phyloP scores from a whole-genome alignment of 768 basidiomycete genomes.

The Agrocybe praecox region DNA sequence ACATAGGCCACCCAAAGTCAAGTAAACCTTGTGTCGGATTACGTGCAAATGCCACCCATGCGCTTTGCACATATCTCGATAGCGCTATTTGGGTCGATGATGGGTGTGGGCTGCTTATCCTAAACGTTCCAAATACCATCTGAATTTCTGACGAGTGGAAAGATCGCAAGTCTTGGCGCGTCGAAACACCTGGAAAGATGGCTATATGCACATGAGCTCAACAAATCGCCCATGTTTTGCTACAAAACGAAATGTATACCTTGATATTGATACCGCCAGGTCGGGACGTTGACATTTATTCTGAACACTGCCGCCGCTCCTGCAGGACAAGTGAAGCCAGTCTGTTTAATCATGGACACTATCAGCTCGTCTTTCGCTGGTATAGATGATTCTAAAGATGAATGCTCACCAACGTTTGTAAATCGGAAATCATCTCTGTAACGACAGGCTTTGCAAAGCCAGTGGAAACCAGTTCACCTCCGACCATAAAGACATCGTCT shows the following conservation, averaged over 20 bases:
- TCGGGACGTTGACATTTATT: not conserved
- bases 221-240: not conserved
- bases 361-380: not conserved
- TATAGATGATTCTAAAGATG: not conserved
- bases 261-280: not conserved
- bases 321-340: not conserved
- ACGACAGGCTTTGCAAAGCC: not conserved
- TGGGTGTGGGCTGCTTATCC: constrained; percentile 2
- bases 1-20: constrained; percentile 19
- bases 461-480: not conserved
- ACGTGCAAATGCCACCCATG: constrained; percentile 41
- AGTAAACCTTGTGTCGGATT: constrained; percentile 31
- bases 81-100: constrained; percentile 24
- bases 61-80: constrained; percentile 32
- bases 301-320: not conserved
- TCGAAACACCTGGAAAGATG: constrained; percentile 33
- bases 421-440: not conserved
- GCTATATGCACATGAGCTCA: constrained; percentile 12
- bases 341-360: not conserved
- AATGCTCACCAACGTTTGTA: not conserved
- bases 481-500: constrained; percentile 27
- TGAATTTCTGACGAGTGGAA: constrained; percentile 40
- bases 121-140: constrained; percentile 32
- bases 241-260: not conserved
- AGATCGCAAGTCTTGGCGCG: constrained; percentile 30